Conservation (phyloP, 176 grass and related monocot species). For the Eleusine coracana region DNA sequence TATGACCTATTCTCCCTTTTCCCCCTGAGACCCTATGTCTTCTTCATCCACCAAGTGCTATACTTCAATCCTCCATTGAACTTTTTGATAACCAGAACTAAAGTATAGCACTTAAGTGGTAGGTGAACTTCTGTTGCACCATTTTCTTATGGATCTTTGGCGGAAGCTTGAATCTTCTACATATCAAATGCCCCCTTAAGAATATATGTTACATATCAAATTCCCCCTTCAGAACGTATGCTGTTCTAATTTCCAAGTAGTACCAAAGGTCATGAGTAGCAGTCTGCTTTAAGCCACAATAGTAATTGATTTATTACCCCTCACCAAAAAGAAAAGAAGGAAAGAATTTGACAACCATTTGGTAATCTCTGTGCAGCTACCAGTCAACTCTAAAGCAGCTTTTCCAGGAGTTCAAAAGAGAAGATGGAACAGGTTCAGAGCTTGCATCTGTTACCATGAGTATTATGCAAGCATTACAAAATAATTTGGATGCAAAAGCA, state of each 20-base stretch:
- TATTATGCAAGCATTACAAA: conserved; percentile 95
- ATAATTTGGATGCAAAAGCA: conserved; percentile 88
- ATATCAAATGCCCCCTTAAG: conserved; percentile 6
- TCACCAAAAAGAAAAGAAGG: not conserved
- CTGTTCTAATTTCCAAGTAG: conserved; percentile 5
- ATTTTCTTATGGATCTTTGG: not conserved
- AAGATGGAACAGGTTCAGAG: conserved; percentile 81
- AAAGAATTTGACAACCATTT: conserved; percentile 34
- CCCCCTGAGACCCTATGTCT: not conserved
- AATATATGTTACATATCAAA: not conserved
- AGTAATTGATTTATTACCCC: not conserved
- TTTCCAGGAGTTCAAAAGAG: conserved; percentile 83
- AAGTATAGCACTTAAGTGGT: not conserved
- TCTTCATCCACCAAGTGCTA: not conserved
- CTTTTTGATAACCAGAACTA: conserved; percentile 29
- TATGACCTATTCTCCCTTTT: conserved; percentile 2
- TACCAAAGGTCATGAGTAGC: not conserved
- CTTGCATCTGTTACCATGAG: conserved; percentile 85
- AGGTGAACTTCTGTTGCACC: conserved; percentile 1
- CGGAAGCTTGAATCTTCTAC: not conserved
- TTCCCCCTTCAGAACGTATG: not conserved
- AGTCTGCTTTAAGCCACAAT: not conserved
- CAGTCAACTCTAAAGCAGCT: conserved; percentile 94
- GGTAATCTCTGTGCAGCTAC: conserved; percentile 60
- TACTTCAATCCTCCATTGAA: not conserved